A percentile compares a stretch with the other conserved stretches of the same genome.
Conservation (phyloP, 2,329 filamentous ascomycete genomes). For the Calonectria montana region DNA sequence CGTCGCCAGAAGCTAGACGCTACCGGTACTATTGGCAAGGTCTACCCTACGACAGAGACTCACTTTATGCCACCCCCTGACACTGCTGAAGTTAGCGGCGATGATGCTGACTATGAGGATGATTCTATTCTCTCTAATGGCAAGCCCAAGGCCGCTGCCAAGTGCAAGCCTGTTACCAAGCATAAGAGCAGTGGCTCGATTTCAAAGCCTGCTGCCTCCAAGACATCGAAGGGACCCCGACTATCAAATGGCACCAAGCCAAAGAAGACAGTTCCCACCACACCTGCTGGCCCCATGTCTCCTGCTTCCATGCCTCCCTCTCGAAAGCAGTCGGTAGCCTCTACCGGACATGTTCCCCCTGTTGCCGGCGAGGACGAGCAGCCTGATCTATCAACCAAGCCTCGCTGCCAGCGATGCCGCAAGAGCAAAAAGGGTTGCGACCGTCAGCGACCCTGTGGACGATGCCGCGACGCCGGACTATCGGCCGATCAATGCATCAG, state of each 20-base stretch:
- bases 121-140: slow-evolving; percentile 50
- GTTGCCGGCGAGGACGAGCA: slow-evolving; percentile 84
- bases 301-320: slow-evolving; percentile 76
- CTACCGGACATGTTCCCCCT: slow-evolving; percentile 59
- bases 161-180: slow-evolving; percentile 53
- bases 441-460: slow-evolving; percentile 91
- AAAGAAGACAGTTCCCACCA: slow-evolving; percentile 61
- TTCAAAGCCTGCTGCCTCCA: slow-evolving; percentile 50
- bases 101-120: slow-evolving; percentile 49
- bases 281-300: slow-evolving; percentile 64
- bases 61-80: slow-evolving; percentile 65
- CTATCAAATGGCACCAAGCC: slow-evolving; percentile 53
- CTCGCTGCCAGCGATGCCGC: slow-evolving; percentile 95
- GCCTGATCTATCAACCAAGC: slow-evolving; percentile 93
- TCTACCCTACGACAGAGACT: slow-evolving; percentile 64
- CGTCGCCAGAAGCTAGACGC: slow-evolving; percentile 68
- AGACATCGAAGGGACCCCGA: slow-evolving; percentile 58
- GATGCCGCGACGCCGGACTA: slow-evolving; percentile 96
- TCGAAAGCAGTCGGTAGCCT: slow-evolving; percentile 80
- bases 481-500: slow-evolving; percentile 94
- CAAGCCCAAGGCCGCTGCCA: slow-evolving; percentile 54
- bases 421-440: slow-evolving; percentile 99
- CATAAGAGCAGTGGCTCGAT: slow-evolving; percentile 49
- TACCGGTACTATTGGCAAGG: slow-evolving; percentile 55
- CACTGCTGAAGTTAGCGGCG: slow-evolving; percentile 52